Base-by-base conservation (phyloP, 768 basidiomycete genomes). In the Piloderma croceum region DNA sequence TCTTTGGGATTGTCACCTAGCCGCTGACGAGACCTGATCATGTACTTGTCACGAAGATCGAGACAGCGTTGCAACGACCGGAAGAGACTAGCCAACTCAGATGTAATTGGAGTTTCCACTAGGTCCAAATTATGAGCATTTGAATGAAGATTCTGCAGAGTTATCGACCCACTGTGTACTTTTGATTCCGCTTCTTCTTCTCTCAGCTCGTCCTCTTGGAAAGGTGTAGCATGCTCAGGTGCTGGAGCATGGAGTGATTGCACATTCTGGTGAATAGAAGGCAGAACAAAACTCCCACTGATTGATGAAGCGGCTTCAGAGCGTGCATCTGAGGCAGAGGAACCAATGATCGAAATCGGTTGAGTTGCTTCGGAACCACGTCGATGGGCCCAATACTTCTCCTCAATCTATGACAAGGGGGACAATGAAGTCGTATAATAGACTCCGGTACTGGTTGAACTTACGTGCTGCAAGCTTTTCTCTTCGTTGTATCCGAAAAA, bases 1-100 rank as follows among this genome's bases (percentile, higher is more conserved):
- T 98, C 90, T 46, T 77, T 74, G 0, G 96, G 96, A 60, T 98
- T 88, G 63, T 98, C 96, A 3, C 94, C 96, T 3, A 98, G 77
- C 39, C 90, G 74, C 59, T 99, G 96, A 4, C 82, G 74, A 2
- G 93, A 97, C 44, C 77, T 76, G 5, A 69, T 49, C 67, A 96
- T 92, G 67, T 97, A 99, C 64, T 97, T 98, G 67, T 98, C 94
- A 20, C 96, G 85, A 15, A 98, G 69, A 39, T 87, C 79, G 34
- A 98, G 79, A 56, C 94, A 98, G 54, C 71, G 79, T 43, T 84
- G 79, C 56, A 98, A 78, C 2, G 83, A 73, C 45, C 80, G 71
- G 45, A 86, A 80, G 11, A 90, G 69, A 6, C 69, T 62, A 9
- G 67, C 60, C 38, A 75, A 68, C 52, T 82, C 81, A 3, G 65